Conservation (phyloP, 495 filamentous ascomycete species). For the Penicillium ochrochloron region DNA sequence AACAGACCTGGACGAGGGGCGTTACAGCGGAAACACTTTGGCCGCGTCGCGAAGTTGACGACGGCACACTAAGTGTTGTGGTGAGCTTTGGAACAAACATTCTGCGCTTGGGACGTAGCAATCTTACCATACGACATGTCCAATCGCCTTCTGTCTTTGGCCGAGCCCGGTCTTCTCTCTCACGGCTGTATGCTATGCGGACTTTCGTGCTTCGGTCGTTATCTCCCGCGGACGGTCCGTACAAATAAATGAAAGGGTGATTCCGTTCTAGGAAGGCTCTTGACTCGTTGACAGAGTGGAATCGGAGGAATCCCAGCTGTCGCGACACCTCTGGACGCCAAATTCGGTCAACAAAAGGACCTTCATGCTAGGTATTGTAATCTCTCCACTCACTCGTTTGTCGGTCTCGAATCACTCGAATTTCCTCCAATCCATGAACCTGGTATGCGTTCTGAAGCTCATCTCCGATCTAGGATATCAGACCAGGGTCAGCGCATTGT, state of each 20-base stretch:
- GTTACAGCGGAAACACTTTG: slow-evolving; percentile 76
- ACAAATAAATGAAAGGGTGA: slow-evolving; percentile 65
- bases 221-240: slow-evolving; percentile 49
- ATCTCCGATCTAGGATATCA: slow-evolving; percentile 58
- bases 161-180: slow-evolving; percentile 59
- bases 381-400: slow-evolving; percentile 59
- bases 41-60: slow-evolving; percentile 71
- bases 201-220: slow-evolving; percentile 62
- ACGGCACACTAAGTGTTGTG: slow-evolving; percentile 63
- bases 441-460: slow-evolving; percentile 64
- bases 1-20: slow-evolving; percentile 68
- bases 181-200: slow-evolving; percentile 61
- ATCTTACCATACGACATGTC: slow-evolving; percentile 71
- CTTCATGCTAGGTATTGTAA: background rate
- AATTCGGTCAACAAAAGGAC: slow-evolving; percentile 4
- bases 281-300: slow-evolving; percentile 62
- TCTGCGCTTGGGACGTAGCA: no score
- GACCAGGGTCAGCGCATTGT: slow-evolving; percentile 5
- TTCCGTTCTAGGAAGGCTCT: slow-evolving; percentile 68
- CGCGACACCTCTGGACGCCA: slow-evolving; percentile 57
- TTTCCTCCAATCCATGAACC: slow-evolving; percentile 62
- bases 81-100: background rate
- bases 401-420: slow-evolving; percentile 68
- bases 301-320: slow-evolving; percentile 71
- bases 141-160: slow-evolving; percentile 70